Conservation (phyloP, 306 rosid species). For the Ceratonia siliqua region DNA sequence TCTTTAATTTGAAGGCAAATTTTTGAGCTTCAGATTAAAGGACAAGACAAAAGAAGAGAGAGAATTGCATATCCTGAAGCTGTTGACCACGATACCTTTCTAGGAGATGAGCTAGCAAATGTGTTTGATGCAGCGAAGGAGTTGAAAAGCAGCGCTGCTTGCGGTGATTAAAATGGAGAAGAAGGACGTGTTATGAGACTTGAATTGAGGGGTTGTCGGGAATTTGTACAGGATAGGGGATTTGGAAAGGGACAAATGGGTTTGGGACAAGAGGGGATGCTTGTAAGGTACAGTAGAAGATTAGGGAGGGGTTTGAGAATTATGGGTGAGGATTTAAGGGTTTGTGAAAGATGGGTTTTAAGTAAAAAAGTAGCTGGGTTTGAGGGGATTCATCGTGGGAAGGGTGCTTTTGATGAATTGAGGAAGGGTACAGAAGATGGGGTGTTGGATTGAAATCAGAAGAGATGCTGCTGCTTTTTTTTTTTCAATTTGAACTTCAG, state of each 20-base stretch:
- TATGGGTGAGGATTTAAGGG: slow-evolving; percentile 35
- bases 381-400: slow-evolving; percentile 32
- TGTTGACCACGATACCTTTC: no score
- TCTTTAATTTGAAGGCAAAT: no score
- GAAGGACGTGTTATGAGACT: slow-evolving; percentile 36
- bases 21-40: no score
- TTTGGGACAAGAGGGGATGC: slow-evolving; percentile 61
- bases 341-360: slow-evolving; percentile 17
- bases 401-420: slow-evolving; percentile 47
- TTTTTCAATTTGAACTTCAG: slow-evolving; percentile 98
- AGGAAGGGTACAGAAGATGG: slow-evolving; percentile 50
- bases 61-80: no score
- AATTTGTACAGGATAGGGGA: slow-evolving; percentile 51
- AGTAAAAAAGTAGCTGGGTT: slow-evolving; percentile 26
- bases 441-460: slow-evolving; percentile 95
- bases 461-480: slow-evolving; percentile 99
- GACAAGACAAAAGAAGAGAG: no score
- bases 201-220: slow-evolving; percentile 40
- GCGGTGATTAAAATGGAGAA: slow-evolving; percentile 47
- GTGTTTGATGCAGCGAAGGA: slow-evolving; percentile 60
- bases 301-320: slow-evolving; percentile 34
- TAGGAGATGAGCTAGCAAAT: slow-evolving; percentile 55
- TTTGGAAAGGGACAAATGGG: slow-evolving; percentile 57
- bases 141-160: slow-evolving; percentile 45
- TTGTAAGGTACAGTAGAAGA: slow-evolving; percentile 58